Percentiles rank a stretch among this genome's conserved stretches.
These are phyloP conservation scores for Macaranga tanarius DNA, from an alignment of 441 rosid species.

Conservation along the genomic window DNA sequence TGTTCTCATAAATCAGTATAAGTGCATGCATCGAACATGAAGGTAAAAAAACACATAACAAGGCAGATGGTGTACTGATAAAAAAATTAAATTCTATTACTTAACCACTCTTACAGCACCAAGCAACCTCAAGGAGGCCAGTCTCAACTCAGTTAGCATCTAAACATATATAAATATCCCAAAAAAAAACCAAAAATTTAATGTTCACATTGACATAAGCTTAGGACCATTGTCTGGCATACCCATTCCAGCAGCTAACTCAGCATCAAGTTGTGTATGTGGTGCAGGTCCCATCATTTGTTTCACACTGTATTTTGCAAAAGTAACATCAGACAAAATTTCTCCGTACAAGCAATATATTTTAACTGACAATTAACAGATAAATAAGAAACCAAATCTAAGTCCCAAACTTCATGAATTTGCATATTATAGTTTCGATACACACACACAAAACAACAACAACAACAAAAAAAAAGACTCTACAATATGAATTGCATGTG, in stretches of 20 bases:
- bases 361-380: neutral
- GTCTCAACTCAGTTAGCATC: slow-evolving; percentile 7
- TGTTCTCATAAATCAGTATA: neutral
- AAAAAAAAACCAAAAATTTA: slow-evolving; percentile 18
- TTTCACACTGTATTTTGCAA: slow-evolving; percentile 57
- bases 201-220: slow-evolving; percentile 63
- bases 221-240: slow-evolving; percentile 96
- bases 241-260: slow-evolving; percentile 94
- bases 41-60: neutral
- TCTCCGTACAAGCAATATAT: neutral
- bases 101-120: neutral
- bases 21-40: neutral
- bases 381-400: neutral
- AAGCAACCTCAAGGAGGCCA: slow-evolving; percentile 6
- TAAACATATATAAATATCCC: slow-evolving; percentile 13
- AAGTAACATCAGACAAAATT: too few species aligned
- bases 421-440: too few species aligned
- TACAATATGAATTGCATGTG: too few species aligned
- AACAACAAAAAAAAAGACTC: too few species aligned
- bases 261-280: slow-evolving; percentile 93
- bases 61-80: neutral
- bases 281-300: slow-evolving; percentile 79
- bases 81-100: slow-evolving; percentile 8
- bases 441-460: too few species aligned
- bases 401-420: neutral